phyloP scores from a whole-genome alignment of 106 monocot species.

The Phalaenopsis equestris region DNA sequence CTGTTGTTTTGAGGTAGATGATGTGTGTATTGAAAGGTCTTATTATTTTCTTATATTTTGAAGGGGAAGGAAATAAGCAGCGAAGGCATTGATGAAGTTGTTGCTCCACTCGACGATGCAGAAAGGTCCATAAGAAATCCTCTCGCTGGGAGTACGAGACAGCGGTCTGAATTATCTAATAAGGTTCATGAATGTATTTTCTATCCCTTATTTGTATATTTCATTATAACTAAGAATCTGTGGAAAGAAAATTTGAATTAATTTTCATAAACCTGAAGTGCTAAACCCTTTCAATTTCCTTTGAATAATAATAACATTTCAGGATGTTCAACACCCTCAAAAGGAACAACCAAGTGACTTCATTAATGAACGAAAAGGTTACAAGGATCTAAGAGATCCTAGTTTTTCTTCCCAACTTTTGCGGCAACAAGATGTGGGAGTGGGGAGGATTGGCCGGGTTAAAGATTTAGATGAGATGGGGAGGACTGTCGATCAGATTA shows the following conservation, averaged over 20 bases:
- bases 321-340: slow-evolving; percentile 20
- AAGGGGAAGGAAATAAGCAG: slow-evolving; percentile 37
- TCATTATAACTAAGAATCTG: background rate
- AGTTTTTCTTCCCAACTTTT: slow-evolving; percentile 10
- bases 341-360: slow-evolving; percentile 6
- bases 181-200: slow-evolving; percentile 39
- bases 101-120: slow-evolving; percentile 15
- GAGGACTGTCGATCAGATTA: slow-evolving; percentile 6
- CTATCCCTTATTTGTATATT: slow-evolving; percentile 1
- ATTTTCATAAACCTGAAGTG: background rate
- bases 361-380: slow-evolving; percentile 4
- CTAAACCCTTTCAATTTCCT: background rate
- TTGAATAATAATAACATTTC: slow-evolving; percentile 1
- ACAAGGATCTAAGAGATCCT: slow-evolving; percentile 3
- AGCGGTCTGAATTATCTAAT: slow-evolving; percentile 34
- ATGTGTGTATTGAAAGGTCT: background rate
- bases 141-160: slow-evolving; percentile 31
- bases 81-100: slow-evolving; percentile 14
- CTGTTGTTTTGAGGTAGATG: background rate
- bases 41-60: background rate
- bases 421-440: slow-evolving; percentile 4
- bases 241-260: background rate
- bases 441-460: slow-evolving; percentile 7
- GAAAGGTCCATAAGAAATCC: slow-evolving; percentile 38
- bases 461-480: slow-evolving; percentile 8